phyloP scores from a whole-genome alignment of 2,329 filamentous ascomycete genomes.

The Microdochium trichocladiopsis region DNA sequence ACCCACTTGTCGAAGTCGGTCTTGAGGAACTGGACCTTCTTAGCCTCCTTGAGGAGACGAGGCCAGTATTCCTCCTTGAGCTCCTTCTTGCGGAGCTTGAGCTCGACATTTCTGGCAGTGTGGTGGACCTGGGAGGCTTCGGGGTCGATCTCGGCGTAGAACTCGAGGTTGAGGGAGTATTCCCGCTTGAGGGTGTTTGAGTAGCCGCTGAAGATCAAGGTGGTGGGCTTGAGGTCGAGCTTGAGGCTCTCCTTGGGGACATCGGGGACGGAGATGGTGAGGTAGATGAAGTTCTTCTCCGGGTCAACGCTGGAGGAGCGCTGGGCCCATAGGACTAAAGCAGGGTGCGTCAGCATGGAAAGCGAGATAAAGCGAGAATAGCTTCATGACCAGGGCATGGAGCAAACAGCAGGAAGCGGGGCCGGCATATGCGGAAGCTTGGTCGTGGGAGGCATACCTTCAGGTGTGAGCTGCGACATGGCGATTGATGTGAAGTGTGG shows the following conservation, averaged over 20 bases:
- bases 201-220: slow-evolving; percentile 74
- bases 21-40: slow-evolving; percentile 94
- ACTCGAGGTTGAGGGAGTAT: slow-evolving; percentile 80
- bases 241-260: slow-evolving; percentile 69
- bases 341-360: too few species aligned
- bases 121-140: slow-evolving; percentile 80
- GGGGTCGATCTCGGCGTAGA: slow-evolving; percentile 86
- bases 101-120: slow-evolving; percentile 78
- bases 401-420: neutral
- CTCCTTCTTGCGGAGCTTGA: slow-evolving; percentile 96
- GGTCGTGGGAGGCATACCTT: slow-evolving; percentile 20
- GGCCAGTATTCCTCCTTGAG: slow-evolving; percentile 94
- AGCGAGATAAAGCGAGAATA: neutral
- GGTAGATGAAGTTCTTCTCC: slow-evolving; percentile 89
- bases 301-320: slow-evolving; percentile 76
- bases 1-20: slow-evolving; percentile 99
- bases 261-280: slow-evolving; percentile 86
- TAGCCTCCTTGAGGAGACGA: slow-evolving; percentile 79
- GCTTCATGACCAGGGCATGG: neutral
- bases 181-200: slow-evolving; percentile 78
- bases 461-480: slow-evolving; percentile 26
- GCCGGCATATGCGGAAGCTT: neutral
- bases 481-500: slow-evolving; percentile 4
- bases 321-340: slow-evolving; percentile 91
- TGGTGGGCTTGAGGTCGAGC: slow-evolving; percentile 73